These are phyloP conservation scores for Calonectria pseudoturangicola DNA, from an alignment of 2,329 filamentous ascomycete genomes.

Conservation along the genomic window DNA sequence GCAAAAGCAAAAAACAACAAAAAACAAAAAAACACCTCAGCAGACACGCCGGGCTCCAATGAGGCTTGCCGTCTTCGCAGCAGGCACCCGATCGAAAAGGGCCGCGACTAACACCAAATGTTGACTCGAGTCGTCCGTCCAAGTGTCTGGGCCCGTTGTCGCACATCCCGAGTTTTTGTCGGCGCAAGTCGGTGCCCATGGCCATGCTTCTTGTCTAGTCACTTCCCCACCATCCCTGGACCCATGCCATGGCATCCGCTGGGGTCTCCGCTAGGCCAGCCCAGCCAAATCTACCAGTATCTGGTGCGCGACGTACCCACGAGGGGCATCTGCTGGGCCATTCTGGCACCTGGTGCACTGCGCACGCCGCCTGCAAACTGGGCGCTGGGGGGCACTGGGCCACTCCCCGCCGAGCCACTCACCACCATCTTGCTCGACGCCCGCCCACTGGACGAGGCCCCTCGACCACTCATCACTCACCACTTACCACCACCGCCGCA, in stretches of 20 bases:
- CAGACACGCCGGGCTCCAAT: slow-evolving; percentile 41
- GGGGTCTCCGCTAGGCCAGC: slow-evolving; percentile 24
- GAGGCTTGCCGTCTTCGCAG: slow-evolving; percentile 37
- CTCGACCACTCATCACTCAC: slow-evolving; percentile 41
- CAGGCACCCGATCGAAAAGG: slow-evolving; percentile 47
- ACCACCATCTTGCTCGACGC: slow-evolving; percentile 49
- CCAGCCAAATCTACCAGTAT: slow-evolving; percentile 32
- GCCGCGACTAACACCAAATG: slow-evolving; percentile 47
- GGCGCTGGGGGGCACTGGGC: slow-evolving; percentile 27
- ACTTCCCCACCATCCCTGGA: slow-evolving; percentile 27
- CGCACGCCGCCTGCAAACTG: slow-evolving; percentile 18
- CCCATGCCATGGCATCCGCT: slow-evolving; percentile 26
- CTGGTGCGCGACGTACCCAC: slow-evolving; percentile 37
- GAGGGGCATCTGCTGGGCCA: slow-evolving; percentile 31
- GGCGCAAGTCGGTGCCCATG: slow-evolving; percentile 47
- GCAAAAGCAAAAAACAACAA: slow-evolving; percentile 40
- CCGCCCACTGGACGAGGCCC: slow-evolving; percentile 47
- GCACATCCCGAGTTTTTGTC: slow-evolving; percentile 55
- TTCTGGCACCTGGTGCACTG: slow-evolving; percentile 26
- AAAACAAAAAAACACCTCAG: slow-evolving; percentile 40
- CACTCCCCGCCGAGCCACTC: slow-evolving; percentile 47
- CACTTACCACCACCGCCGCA: slow-evolving; percentile 43
- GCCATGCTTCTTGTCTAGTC: slow-evolving; percentile 14
- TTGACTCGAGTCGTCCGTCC: slow-evolving; percentile 41
- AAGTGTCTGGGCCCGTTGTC: slow-evolving; percentile 40